A percentile compares a stretch with the other conserved stretches of the same genome.
These are phyloP conservation scores for Dictyostelium citrinum DNA, from an alignment of 78 protist genomes.

Conservation along the genomic window DNA sequence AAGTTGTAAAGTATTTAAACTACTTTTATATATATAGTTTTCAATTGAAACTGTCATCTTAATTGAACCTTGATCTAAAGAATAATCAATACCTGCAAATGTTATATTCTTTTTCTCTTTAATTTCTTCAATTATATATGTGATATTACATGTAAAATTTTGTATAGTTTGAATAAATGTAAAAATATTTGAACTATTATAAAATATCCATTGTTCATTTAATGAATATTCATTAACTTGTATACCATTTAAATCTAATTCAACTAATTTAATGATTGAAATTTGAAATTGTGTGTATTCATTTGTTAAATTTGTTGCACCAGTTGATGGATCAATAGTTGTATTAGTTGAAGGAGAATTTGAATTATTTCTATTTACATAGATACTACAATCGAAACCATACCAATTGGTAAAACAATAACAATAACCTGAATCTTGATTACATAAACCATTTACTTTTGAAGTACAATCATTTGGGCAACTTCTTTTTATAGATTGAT, in stretches of 20 bases:
- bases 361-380: not conserved
- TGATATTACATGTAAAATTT: not conserved
- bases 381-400: not conserved
- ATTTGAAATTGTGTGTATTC: not conserved
- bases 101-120: not conserved
- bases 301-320: not conserved
- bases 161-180: not conserved
- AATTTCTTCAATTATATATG: not conserved
- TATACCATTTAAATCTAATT: not conserved
- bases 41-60: not conserved
- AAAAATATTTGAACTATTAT: not conserved
- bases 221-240: not conserved
- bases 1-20: not conserved
- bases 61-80: not conserved
- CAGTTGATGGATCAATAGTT: not conserved
- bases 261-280: not conserved
- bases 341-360: not conserved
- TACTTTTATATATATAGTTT: not conserved
- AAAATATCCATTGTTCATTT: not conserved
- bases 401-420: not conserved
- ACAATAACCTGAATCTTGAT: not conserved
- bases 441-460: not conserved
- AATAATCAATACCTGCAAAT: not conserved
- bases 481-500: not conserved
- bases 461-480: not conserved